Evolutionary conservation across 2,329 filamentous ascomycete species (phyloP).

Genomic region (Apiospora hydei): DNA sequence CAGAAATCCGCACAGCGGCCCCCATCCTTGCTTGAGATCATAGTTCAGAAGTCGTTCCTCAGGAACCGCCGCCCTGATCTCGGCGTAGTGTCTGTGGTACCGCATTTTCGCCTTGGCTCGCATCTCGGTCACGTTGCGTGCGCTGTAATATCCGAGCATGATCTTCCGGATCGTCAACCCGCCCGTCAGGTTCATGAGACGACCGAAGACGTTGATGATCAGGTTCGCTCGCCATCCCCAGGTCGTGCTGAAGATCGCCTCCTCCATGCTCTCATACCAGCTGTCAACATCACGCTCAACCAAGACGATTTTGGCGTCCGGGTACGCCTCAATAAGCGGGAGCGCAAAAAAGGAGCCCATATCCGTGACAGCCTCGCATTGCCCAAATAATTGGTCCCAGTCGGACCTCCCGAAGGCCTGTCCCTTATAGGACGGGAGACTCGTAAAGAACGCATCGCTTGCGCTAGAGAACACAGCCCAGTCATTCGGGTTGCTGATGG

Average conservation of each 20-base stretch:
- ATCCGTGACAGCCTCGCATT: conserved; percentile 17
- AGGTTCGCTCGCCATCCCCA: conserved; percentile 8
- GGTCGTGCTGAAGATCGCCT: conserved; percentile 11
- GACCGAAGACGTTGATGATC: conserved; percentile 9
- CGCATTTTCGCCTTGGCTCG: background rate
- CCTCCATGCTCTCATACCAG: conserved; percentile 12
- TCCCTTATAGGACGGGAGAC: background rate
- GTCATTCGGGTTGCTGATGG: conserved; percentile 11
- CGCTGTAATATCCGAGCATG: background rate
- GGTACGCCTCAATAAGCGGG: conserved; percentile 16
- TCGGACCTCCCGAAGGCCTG: background rate
- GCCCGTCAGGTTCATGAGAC: background rate
- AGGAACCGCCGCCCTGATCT: conserved; percentile 40
- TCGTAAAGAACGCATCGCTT: background rate
- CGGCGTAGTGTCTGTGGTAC: conserved; percentile 36
- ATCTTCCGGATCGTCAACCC: conserved; percentile 10
- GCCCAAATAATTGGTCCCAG: conserved; percentile 21
- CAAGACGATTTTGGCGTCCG: conserved; percentile 22
- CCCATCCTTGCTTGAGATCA: conserved; percentile 45
- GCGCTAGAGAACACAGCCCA: background rate
- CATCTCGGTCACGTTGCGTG: background rate
- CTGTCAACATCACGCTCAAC: conserved; percentile 5
- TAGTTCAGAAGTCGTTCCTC: conserved; percentile 42
- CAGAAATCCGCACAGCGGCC: conserved; percentile 46
- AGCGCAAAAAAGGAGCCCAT: conserved; percentile 13